A percentile compares a stretch with the other conserved stretches of the same genome.
Evolutionary conservation across 345 rosid genomes (phyloP).

Genomic region (Populus nigra): DNA sequence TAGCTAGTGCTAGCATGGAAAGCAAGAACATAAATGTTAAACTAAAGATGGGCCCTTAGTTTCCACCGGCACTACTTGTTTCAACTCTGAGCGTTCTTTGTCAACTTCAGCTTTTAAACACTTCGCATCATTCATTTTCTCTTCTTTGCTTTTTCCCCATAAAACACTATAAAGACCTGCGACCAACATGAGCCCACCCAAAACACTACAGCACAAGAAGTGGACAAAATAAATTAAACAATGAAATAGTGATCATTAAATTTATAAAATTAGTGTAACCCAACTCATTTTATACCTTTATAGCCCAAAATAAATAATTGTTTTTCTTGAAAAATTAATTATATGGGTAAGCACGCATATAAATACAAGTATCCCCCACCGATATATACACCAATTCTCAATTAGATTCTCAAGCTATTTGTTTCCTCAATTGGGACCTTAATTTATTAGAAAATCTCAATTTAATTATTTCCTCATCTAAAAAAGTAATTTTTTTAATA

Average conservation of each 20-base stretch:
- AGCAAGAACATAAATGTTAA: neutral
- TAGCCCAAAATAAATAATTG: too few species aligned
- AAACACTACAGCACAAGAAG: conserved; percentile 38
- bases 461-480: too few species aligned
- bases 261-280: too few species aligned
- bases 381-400: too few species aligned
- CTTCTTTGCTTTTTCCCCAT: conserved; percentile 82
- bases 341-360: too few species aligned
- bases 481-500: too few species aligned
- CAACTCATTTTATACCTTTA: too few species aligned
- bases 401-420: too few species aligned
- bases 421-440: too few species aligned
- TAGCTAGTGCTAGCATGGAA: neutral
- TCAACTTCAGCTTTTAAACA: conserved; percentile 28
- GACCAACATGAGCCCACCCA: conserved; percentile 69
- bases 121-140: conserved; percentile 17
- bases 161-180: conserved; percentile 76
- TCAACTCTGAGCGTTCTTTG: conserved; percentile 39
- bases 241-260: neutral
- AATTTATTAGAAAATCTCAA: too few species aligned
- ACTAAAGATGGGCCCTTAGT: conserved; percentile 14
- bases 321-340: too few species aligned
- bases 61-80: conserved; percentile 26
- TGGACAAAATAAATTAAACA: neutral
- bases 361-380: too few species aligned